Percentiles rank a stretch among this genome's conserved stretches.
Conservation (phyloP, 192 early-diverging fungal species). For the Phlyctochytrium planicorne region DNA sequence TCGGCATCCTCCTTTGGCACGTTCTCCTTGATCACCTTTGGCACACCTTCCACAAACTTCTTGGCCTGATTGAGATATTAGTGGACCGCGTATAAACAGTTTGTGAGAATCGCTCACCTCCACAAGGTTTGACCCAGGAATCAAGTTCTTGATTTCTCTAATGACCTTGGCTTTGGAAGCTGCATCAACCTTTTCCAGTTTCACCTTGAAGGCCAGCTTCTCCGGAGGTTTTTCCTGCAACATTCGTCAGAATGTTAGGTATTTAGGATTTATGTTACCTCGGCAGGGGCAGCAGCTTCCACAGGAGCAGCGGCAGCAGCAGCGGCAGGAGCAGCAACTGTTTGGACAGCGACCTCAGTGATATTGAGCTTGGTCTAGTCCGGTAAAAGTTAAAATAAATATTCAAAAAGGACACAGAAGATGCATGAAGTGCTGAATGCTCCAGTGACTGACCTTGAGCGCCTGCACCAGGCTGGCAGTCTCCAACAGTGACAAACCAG, state of each 20-base stretch:
- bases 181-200: constrained; percentile 92
- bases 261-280: constrained; percentile 1
- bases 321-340: constrained; percentile 81
- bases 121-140: constrained; percentile 92
- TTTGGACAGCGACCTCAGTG: constrained; percentile 39
- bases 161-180: constrained; percentile 97
- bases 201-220: constrained; percentile 94
- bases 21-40: constrained; percentile 92
- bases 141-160: constrained; percentile 92
- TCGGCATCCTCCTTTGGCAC: constrained; percentile 94
- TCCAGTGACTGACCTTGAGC: constrained; percentile 77
- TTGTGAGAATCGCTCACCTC: constrained; percentile 53
- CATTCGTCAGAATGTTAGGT: not conserved
- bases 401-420: constrained; percentile 3
- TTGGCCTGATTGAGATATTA: constrained; percentile 69
- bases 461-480: constrained; percentile 85
- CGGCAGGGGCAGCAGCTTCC: constrained; percentile 58
- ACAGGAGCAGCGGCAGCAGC: constrained; percentile 76
- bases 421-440: not conserved
- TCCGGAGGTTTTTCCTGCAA: constrained; percentile 84
- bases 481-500: constrained; percentile 87
- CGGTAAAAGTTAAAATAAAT: constrained; percentile 1
- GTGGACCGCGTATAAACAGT: not conserved
- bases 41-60: constrained; percentile 97
- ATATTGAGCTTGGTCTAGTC: constrained; percentile 83